A percentile compares a stretch with the other conserved stretches of the same genome.
Conservation (phyloP, 345 rosid genomes). For the Eucalyptus pauciflora region DNA sequence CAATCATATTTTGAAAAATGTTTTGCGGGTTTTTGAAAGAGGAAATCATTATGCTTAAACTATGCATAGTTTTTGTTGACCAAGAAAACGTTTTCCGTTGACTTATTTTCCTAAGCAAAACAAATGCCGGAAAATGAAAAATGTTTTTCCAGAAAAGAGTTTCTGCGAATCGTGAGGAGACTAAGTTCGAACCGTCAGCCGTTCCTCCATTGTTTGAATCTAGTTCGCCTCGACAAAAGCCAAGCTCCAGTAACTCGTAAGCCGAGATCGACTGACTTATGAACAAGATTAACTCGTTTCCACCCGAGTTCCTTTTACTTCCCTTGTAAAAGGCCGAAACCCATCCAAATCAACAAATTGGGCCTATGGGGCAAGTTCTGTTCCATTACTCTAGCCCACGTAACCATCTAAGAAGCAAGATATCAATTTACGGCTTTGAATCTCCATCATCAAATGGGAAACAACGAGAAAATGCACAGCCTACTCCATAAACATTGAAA, state of each 20-base stretch:
- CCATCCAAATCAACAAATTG: not conserved
- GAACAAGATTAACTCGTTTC: not conserved
- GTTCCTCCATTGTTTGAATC: not conserved
- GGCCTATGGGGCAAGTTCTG: not conserved
- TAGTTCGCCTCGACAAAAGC: not conserved
- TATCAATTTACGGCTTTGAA: not conserved
- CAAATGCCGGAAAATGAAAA: no score
- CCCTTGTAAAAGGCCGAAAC: not conserved
- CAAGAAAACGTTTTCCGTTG: no score
- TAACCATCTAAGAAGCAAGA: not conserved
- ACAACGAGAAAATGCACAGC: not conserved
- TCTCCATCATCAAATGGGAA: not conserved
- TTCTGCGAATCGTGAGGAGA: no score
- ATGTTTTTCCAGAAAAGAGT: no score
- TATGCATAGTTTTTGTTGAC: no score
- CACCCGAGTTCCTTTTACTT: not conserved
- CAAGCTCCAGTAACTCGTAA: not conserved
- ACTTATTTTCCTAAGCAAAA: no score
- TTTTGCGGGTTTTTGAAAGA: no score
- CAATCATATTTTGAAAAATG: no score
- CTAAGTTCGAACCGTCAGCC: not conserved
- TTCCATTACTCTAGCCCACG: not conserved
- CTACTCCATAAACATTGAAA: not conserved
- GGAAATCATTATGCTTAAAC: no score
- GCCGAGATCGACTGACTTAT: not conserved